Evolutionary conservation across 306 rosid genomes (phyloP), one percentile per base, ranked within the genome.

Genomic region (Arachis hypogaea): DNA sequence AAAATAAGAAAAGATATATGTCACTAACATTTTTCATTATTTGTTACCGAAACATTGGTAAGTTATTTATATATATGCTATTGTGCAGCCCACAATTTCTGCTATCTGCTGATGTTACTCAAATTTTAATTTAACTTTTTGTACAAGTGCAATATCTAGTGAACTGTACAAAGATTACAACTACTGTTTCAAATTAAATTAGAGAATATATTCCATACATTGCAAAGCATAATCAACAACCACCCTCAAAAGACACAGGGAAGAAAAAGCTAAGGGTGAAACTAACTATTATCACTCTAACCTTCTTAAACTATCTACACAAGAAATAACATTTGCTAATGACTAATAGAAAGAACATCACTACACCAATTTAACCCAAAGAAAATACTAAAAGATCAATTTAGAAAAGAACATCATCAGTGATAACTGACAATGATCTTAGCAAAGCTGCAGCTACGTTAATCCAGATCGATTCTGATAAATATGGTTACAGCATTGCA

Each of bases 401-500:
- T n/a, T 7, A 52, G 5, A 14, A 52, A 3, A 3, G n/a, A 3
- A 9, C 11, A 49, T 9, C 40, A 71, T 77, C 38, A 63, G 70
- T 61, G 46, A 43, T 47, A 44, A 69, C 78, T 33, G 8, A 66
- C 16, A 68, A 46, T 40, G 7, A 57, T 42, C 51, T 67, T 50
- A 47, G 74, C 70, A 47, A 84, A 71, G 49, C 50, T 47, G 46
- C 61, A 59, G 54, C 45, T 52, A 8, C 77, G 65, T 82, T 76
- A 64, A 29, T 63, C 77, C 65, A 63, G 0, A 11, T 43, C 40
- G 44, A 28, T 4, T 16, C 30, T 50, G 28, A 12, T 33, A 4
- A 44, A 33, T 44, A 43, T 28, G 4, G 3, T 28, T 12, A 4
- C 69, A 42, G 85, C 47, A 40, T 41, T 8, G 96, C 75, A 2